Evolutionary conservation across 2,329 filamentous ascomycete species (phyloP).

Genomic region (Penicillium sclerotiorum): DNA sequence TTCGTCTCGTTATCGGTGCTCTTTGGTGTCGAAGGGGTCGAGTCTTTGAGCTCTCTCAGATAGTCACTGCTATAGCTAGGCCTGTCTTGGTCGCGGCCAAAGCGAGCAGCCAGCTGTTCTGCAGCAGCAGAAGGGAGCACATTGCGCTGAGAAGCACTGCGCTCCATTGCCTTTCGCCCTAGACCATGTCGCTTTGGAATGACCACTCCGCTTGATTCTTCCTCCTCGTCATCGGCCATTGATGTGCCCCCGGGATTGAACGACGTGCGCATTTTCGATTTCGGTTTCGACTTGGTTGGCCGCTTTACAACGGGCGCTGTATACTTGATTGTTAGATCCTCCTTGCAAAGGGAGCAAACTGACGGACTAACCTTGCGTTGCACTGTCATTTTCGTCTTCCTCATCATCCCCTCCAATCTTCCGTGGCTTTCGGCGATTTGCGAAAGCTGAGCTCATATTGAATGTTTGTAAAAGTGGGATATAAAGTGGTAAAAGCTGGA

Average conservation of each 20-base stretch:
- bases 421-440: constrained; percentile 67
- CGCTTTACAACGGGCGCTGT: constrained; percentile 55
- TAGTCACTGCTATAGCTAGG: constrained; percentile 86
- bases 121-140: constrained; percentile 48
- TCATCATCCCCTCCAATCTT: constrained; percentile 76
- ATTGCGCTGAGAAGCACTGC: constrained; percentile 65
- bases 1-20: constrained; percentile 50
- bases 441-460: constrained; percentile 60
- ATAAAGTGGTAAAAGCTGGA: not conserved
- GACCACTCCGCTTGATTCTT: constrained; percentile 55
- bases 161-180: constrained; percentile 66
- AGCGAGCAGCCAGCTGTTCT: constrained; percentile 60
- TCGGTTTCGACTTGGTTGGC: constrained; percentile 65
- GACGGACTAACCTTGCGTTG: constrained; percentile 45
- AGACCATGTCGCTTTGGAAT: constrained; percentile 63
- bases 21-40: constrained; percentile 80
- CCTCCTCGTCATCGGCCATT: constrained; percentile 57
- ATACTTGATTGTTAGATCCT: constrained; percentile 3
- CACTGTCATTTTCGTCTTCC: constrained; percentile 48
- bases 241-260: constrained; percentile 67
- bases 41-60: constrained; percentile 79
- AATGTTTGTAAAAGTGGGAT: no score
- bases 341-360: not conserved
- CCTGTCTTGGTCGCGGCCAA: constrained; percentile 66
- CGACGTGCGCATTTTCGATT: constrained; percentile 73